Evolutionary conservation across 306 rosid genomes (phyloP).

Genomic region (Heteromeles arbutifolia): DNA sequence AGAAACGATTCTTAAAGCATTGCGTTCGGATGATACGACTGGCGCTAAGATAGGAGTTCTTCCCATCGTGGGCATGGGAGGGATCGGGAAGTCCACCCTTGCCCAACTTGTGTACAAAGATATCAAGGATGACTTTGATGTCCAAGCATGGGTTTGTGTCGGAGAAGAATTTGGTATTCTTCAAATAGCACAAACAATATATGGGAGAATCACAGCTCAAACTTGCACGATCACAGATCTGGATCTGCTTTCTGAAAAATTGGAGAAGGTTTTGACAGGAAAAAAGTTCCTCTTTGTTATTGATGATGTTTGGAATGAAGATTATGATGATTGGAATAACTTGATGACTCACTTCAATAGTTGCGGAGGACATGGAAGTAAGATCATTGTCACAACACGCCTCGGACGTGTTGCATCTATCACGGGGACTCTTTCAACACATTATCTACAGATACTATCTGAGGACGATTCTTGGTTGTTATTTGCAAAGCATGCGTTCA

Average conservation of each 20-base stretch:
- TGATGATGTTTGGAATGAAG: constrained; percentile 20
- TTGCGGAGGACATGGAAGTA: constrained; percentile 1
- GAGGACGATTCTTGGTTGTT: constrained; percentile 4
- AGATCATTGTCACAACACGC: neutral
- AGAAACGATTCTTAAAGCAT: neutral
- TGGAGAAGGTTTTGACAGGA: neutral
- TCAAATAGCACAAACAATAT: no score
- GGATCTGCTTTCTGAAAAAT: no score
- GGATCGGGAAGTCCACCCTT: no score
- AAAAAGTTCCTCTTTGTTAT: constrained; percentile 8
- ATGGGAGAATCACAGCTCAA: no score
- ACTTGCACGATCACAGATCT: no score
- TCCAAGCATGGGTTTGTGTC: no score
- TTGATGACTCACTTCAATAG: neutral
- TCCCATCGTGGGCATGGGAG: constrained; percentile 13
- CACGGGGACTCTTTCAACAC: neutral
- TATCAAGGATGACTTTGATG: no score
- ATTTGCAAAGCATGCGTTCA: constrained; percentile 8
- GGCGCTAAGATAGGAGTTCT: neutral
- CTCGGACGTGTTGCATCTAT: neutral
- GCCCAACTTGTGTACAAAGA: no score
- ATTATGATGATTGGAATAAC: neutral
- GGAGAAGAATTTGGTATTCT: no score
- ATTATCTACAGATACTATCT: neutral
- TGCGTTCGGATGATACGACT: neutral